Base-by-base conservation (phyloP, 2,329 filamentous ascomycete genomes). In the Diaporthe sp. region DNA sequence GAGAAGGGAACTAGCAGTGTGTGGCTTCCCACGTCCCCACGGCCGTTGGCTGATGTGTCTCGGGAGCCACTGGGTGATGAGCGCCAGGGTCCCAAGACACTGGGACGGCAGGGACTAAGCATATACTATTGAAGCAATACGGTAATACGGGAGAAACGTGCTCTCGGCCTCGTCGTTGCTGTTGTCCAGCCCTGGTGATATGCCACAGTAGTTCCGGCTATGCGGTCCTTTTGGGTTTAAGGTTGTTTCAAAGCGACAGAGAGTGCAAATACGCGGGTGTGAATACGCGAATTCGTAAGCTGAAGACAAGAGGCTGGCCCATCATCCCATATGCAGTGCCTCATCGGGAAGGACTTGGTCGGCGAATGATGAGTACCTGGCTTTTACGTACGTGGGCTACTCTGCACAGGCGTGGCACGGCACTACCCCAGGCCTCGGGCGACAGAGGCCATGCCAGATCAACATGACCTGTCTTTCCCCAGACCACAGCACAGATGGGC, bases 41-140 rank as follows among this genome's bases (percentile, higher is more conserved):
- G 63, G 13, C 63, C 63, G 63, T 68, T 68, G 63, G 63, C 17
- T 66, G 63, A 37, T 66, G 12, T 66, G 63, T 66, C 63, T 66
- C 63, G 63, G 63, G 47, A 53, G 47, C 63, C 63, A 68, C 63
- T n/a, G 63, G 63, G 63, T 68, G 63, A 68, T 68, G 63, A 68
- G 63, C 47, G 63, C 63, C 63, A 68, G 63, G 63, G 32, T 68
- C 63, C 63, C 63, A 68, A 37, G 47, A 22, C n/a, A 8, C 35
- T 53, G 63, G 44, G 32, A 53, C 22, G n/a, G 32, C 13, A 9
- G 39, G 44, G 39, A 15, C 39, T 63, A 50, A 35, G 7, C 9
- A 50, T 44, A 44, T 63, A 32, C 37, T 50, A 25, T 63, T 47
- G 44, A 10, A 7, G 37, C 19, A 44, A 30, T 63, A 63, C 25